Evolutionary conservation across 179 eudicot genomes (phyloP), one percentile per base, ranked within the genome.

Genomic region (Heliamphora pulchella): DNA sequence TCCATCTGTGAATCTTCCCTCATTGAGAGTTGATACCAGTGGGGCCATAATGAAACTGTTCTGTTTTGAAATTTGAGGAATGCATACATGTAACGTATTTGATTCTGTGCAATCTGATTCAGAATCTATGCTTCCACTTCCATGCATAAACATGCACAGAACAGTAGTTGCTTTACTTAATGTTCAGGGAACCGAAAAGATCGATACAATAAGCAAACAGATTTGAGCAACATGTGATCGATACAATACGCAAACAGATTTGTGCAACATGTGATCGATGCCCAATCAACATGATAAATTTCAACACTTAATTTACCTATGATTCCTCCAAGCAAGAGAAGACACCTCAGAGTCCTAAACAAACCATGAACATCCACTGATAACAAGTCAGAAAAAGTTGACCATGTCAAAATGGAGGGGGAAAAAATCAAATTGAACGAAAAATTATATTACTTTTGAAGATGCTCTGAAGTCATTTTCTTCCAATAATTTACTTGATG

Each of bases 251-350:
- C 48, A 74, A 55, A 41, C 18, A 6, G 48, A 39, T 55, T 51
- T 74, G 14, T 3, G 7, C 63, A n/a, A 31, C 6, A 74, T 54
- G 11, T 20, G 8, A 64, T 22, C 22, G 18, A 61, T 61, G 31
- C 5, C 22, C 22, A 18, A 61, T 39, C 48, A 66, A 18, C 55
- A 82, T n/a, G 78, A 48, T 48, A 62, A 47, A 7, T 58, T 67
- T 17, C 31, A 71, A 76, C 44, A 39, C n/a, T 59, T 69, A 54
- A 65, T 39, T 75, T 59, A 75, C 82, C 79, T 80, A 11, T 66
- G 66, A 76, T 74, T 80, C 59, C 79, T 75, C 63, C 67, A 59
- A 75, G 66, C 79, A 55, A 66, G 22, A 75, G 79, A 53, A 41
- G 78, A 75, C 53, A 31, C 81, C 61, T 77, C 54, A 63, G 1